Percentiles rank a stretch among this genome's conserved stretches.
phyloP scores from a whole-genome alignment of 139 green algal species.

The Astrephomene gubernaculifera region DNA sequence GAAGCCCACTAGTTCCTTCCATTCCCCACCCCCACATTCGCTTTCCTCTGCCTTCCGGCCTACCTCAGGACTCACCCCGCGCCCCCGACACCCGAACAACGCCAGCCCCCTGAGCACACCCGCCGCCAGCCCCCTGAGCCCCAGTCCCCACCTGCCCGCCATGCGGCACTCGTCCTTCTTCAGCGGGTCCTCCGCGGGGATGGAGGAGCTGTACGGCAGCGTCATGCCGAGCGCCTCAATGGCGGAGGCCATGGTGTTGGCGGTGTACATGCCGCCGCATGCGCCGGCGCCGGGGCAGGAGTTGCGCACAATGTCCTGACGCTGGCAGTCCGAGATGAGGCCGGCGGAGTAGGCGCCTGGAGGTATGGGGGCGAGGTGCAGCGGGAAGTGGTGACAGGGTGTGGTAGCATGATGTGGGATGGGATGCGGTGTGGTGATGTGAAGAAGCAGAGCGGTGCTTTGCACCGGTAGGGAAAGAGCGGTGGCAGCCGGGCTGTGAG shows the following conservation, averaged over 20 bases:
- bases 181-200: constrained; percentile 94
- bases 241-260: constrained; percentile 98
- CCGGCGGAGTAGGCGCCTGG: constrained; percentile 84
- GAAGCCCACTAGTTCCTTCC: too few relatives aligned
- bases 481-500: too few relatives aligned
- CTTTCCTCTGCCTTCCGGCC: too few relatives aligned
- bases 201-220: constrained; percentile 93
- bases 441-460: too few relatives aligned
- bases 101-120: background rate
- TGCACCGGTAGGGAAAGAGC: too few relatives aligned
- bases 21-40: too few relatives aligned
- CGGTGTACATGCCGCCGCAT: constrained; percentile 98
- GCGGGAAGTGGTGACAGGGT: background rate
- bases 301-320: constrained; percentile 92
- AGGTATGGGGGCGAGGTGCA: background rate
- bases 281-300: constrained; percentile 92
- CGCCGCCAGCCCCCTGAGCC: background rate
- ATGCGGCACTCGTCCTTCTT: constrained; percentile 95
- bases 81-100: too few relatives aligned
- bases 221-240: constrained; percentile 98
- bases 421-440: too few relatives aligned
- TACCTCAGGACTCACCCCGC: too few relatives aligned
- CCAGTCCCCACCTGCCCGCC: constrained; percentile 71
- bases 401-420: background rate
- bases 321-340: constrained; percentile 87